Percentiles rank a stretch among this genome's conserved stretches.
These are phyloP conservation scores for Ramularia endophylla DNA, from an alignment of 2,329 filamentous ascomycete genomes.

Conservation along the genomic window DNA sequence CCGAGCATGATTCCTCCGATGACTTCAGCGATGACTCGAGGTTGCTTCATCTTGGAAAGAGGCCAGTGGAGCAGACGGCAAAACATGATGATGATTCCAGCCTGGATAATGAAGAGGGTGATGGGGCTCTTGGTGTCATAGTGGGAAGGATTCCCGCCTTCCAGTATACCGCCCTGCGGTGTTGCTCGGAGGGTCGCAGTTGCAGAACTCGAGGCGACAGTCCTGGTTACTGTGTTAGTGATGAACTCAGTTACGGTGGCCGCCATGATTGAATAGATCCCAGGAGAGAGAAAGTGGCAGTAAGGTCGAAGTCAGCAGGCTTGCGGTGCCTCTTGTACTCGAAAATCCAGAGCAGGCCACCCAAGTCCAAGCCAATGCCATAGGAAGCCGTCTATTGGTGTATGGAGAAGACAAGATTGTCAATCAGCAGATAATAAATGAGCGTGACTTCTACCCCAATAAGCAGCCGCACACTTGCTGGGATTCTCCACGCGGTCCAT, in stretches of 20 bases:
- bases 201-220: conserved; percentile 15
- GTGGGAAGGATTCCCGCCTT: conserved; percentile 61
- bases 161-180: conserved; percentile 64
- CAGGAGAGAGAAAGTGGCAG: conserved; percentile 1
- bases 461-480: too few species aligned
- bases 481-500: too few species aligned
- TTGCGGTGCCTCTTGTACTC: too few species aligned
- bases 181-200: conserved; percentile 34
- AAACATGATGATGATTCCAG: conserved; percentile 67
- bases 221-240: conserved; percentile 15
- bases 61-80: conserved; percentile 71
- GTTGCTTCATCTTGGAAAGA: conserved; percentile 69
- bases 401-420: too few species aligned
- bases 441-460: too few species aligned
- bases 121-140: conserved; percentile 70
- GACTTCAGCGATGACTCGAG: conserved; percentile 78
- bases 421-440: too few species aligned
- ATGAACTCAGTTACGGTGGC: conserved; percentile 17
- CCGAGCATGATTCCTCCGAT: conserved; percentile 80
- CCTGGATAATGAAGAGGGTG: conserved; percentile 69
- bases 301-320: too few species aligned
- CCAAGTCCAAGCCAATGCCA: too few species aligned
- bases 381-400: too few species aligned
- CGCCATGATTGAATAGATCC: conserved; percentile 6
- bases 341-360: too few species aligned